Conservation (phyloP, 208 protist genomes). For the Leishmania aethiopica region DNA sequence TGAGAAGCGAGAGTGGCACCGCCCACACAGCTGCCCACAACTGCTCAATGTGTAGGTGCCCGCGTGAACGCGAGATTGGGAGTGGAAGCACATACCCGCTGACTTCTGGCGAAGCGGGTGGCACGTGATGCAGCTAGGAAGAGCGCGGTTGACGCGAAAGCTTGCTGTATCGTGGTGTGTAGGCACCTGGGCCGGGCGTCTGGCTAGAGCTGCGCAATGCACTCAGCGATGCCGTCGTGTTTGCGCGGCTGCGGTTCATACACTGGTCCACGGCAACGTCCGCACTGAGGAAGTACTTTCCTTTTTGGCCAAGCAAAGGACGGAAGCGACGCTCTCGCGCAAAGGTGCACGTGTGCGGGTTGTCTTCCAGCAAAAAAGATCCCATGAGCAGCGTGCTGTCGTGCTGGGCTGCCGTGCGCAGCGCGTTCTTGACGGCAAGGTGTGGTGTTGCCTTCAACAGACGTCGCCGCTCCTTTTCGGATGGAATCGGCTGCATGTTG, state of each 20-base stretch:
- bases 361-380: constrained; percentile 61
- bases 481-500: constrained; percentile 18
- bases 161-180: constrained; percentile 79
- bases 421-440: constrained; percentile 57
- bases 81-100: not conserved
- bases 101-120: not conserved
- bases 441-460: constrained; percentile 37
- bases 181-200: constrained; percentile 74
- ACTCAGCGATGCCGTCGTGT: not conserved
- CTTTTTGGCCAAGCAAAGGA: constrained; percentile 45
- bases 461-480: constrained; percentile 43
- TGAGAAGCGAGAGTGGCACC: not conserved
- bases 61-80: not conserved
- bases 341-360: constrained; percentile 60
- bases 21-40: not conserved
- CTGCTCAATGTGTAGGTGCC: not conserved
- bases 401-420: constrained; percentile 39
- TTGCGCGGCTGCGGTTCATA: constrained; percentile 20
- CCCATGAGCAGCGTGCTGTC: constrained; percentile 71
- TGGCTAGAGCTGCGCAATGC: constrained; percentile 15
- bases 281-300: constrained; percentile 56
- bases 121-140: not conserved
- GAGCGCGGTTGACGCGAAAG: constrained; percentile 48
- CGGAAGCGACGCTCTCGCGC: constrained; percentile 70
- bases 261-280: constrained; percentile 45